A percentile compares a stretch with the other conserved stretches of the same genome.
Evolutionary conservation across 1,139 yeast genomes (phyloP).

Genomic region (Pichia sp.): DNA sequence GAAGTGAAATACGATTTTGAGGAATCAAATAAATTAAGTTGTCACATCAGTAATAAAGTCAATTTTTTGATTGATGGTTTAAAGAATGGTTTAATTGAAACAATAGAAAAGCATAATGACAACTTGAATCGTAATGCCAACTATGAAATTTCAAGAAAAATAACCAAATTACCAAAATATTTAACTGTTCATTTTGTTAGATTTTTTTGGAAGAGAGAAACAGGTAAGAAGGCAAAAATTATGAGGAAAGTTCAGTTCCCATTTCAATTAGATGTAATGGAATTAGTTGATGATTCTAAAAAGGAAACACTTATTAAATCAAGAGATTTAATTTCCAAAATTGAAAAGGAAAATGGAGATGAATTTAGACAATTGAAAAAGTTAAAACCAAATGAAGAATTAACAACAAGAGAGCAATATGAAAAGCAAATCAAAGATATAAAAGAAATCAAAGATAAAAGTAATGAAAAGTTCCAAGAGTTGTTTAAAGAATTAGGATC

Average conservation of each 20-base stretch:
- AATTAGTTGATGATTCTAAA: conserved; percentile 71
- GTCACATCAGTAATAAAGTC: conserved; percentile 81
- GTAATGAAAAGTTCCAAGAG: conserved; percentile 39
- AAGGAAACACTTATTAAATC: conserved; percentile 58
- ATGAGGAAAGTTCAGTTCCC: conserved; percentile 93
- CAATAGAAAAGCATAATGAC: conserved; percentile 71
- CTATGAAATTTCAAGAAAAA: conserved; percentile 61
- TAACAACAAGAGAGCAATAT: conserved; percentile 33
- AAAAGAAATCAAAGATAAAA: conserved; percentile 39
- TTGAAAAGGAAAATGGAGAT: conserved; percentile 71
- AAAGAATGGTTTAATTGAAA: conserved; percentile 65
- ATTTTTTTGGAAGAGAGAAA: conserved; percentile 92
- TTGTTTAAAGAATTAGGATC: conserved; percentile 39
- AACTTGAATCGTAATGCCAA: conserved; percentile 61
- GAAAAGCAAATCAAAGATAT: conserved; percentile 45
- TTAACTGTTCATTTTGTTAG: conserved; percentile 89
- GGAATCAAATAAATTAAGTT: conserved; percentile 63
- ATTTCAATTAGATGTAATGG: conserved; percentile 82
- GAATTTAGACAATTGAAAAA: conserved; percentile 72
- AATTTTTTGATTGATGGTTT: conserved; percentile 88
- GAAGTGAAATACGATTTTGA: conserved; percentile 44
- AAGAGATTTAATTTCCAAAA: conserved; percentile 70
- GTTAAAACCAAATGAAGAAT: conserved; percentile 35
- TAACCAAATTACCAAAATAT: conserved; percentile 79
- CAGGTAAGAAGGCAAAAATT: conserved; percentile 85